These are phyloP conservation scores for Serendipita sp. DNA, from an alignment of 768 basidiomycete genomes.

Conservation along the genomic window DNA sequence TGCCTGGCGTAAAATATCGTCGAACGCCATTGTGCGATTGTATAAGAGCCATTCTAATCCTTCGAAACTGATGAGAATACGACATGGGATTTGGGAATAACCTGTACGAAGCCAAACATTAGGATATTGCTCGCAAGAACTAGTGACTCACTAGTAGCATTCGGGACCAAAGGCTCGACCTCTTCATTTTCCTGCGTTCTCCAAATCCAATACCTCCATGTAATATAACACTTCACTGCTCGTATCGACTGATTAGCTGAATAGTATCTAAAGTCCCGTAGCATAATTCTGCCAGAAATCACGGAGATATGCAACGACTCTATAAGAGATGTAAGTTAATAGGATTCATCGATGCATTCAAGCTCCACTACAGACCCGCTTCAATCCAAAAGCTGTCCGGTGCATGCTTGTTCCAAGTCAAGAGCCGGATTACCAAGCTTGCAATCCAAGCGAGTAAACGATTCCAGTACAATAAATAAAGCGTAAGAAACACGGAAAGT, in stretches of 20 bases:
- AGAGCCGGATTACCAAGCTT: conserved; percentile 46
- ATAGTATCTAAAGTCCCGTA: conserved; percentile 80
- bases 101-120: background rate
- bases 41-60: conserved; percentile 91
- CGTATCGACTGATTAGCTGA: conserved; percentile 84
- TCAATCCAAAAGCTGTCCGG: conserved; percentile 67
- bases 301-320: conserved; percentile 88
- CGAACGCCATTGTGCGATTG: conserved; percentile 79
- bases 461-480: conserved; percentile 88
- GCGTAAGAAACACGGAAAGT: conserved; percentile 21
- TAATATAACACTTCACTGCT: conserved; percentile 68
- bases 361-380: background rate
- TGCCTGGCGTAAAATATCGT: conserved; percentile 45
- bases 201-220: conserved; percentile 92
- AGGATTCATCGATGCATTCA: background rate
- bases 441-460: conserved; percentile 59
- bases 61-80: conserved; percentile 63
- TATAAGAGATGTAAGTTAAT: conserved; percentile 19
- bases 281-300: conserved; percentile 68
- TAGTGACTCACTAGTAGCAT: conserved; percentile 23
- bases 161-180: conserved; percentile 30
- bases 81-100: conserved; percentile 39
- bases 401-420: conserved; percentile 62
- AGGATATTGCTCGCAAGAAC: background rate
- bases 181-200: conserved; percentile 63